Percentiles rank a stretch among this genome's conserved stretches.
phyloP scores from a whole-genome alignment of 495 filamentous ascomycete genomes.

The Pseudomonodictys pantanalensis region DNA sequence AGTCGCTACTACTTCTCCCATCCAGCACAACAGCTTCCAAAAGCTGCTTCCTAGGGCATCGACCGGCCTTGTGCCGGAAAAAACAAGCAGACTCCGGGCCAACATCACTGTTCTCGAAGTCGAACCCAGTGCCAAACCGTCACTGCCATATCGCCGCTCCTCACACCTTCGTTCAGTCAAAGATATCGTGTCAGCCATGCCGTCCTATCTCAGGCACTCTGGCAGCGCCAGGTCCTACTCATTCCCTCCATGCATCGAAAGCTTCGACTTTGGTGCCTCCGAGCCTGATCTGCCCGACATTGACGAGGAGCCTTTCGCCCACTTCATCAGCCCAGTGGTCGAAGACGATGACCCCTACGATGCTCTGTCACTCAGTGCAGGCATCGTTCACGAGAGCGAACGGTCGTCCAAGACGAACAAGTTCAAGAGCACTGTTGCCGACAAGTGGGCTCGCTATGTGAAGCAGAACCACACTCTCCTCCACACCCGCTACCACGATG shows the following conservation, averaged over 20 bases:
- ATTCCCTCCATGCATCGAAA: slow-evolving; percentile 36
- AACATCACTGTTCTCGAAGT: slow-evolving; percentile 30
- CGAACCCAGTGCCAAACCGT: slow-evolving; percentile 24
- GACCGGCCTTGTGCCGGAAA: slow-evolving; percentile 38
- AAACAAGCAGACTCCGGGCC: slow-evolving; percentile 10
- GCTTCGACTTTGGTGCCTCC: slow-evolving; percentile 14
- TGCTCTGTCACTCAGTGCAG: slow-evolving; percentile 35
- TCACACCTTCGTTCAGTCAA: slow-evolving; percentile 15
- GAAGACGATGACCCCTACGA: slow-evolving; percentile 42
- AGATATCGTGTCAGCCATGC: slow-evolving; percentile 28
- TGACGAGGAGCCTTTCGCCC: slow-evolving; percentile 43
- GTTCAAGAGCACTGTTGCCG: slow-evolving; percentile 30
- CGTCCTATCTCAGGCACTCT: slow-evolving; percentile 20
- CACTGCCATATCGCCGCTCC: slow-evolving; percentile 16
- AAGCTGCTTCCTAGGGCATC: slow-evolving; percentile 23
- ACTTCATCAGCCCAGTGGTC: slow-evolving; percentile 42
- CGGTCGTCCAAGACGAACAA: slow-evolving; percentile 30
- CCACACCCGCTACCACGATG: slow-evolving; percentile 32
- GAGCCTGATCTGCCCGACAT: slow-evolving; percentile 33
- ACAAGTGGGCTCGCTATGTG: slow-evolving; percentile 37
- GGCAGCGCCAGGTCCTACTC: slow-evolving; percentile 34
- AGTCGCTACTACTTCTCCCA: slow-evolving; percentile 15
- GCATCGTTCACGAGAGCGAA: slow-evolving; percentile 29
- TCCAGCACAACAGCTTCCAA: slow-evolving; percentile 7
- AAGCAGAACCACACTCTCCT: slow-evolving; percentile 28